Conservation (phyloP, 2,329 filamentous ascomycete genomes). For the Fusarium xylarioides region DNA sequence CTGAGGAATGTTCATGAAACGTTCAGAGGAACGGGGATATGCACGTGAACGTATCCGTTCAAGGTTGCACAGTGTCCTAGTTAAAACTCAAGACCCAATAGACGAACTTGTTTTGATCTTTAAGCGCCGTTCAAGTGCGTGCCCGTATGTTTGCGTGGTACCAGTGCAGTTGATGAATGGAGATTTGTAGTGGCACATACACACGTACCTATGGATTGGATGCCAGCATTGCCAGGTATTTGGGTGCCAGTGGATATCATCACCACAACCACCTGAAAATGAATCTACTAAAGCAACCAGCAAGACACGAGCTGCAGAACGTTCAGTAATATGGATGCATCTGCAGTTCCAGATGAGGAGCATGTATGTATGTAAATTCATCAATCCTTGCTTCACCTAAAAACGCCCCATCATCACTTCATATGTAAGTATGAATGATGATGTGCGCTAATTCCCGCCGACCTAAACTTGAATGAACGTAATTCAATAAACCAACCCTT, state of each 20-base stretch:
- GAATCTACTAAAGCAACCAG: constrained; percentile 20
- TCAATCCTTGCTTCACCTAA: neutral
- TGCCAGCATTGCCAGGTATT: neutral
- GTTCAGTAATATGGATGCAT: neutral
- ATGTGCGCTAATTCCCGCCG: constrained; percentile 32
- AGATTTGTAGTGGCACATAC: neutral
- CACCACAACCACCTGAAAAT: constrained; percentile 36
- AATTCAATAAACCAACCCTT: constrained; percentile 9
- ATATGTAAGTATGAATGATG: constrained; percentile 25
- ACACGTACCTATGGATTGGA: neutral
- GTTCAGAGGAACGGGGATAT: constrained; percentile 15
- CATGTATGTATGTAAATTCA: neutral
- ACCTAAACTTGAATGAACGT: constrained; percentile 18
- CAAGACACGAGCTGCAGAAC: constrained; percentile 1
- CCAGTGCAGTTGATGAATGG: neutral
- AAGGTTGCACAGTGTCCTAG: neutral
- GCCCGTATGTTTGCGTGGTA: constrained; percentile 25
- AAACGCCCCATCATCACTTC: constrained; percentile 9
- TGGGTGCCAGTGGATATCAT: constrained; percentile 16
- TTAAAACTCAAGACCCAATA: neutral
- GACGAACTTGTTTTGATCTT: neutral
- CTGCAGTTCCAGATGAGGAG: neutral
- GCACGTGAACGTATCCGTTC: constrained; percentile 25
- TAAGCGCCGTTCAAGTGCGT: constrained; percentile 9
- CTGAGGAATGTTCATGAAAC: constrained; percentile 38